A percentile compares a stretch with the other conserved stretches of the same genome.
These are phyloP conservation scores for Xylariomycetidae sp. DNA, from an alignment of 2,329 filamentous ascomycete species.

Conservation along the genomic window DNA sequence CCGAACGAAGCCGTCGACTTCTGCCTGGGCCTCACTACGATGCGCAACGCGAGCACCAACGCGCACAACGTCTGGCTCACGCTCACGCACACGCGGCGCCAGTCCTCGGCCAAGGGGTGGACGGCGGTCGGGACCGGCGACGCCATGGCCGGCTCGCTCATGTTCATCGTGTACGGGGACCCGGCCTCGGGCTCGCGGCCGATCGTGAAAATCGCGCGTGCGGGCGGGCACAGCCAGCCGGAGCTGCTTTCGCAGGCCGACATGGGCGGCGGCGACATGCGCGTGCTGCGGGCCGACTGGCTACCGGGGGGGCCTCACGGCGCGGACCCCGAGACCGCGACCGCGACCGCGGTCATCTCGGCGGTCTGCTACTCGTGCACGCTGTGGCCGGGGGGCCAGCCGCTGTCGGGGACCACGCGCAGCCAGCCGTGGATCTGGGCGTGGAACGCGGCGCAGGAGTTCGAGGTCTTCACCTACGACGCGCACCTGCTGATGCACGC, in stretches of 20 bases:
- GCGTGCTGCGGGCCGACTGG: too few species aligned
- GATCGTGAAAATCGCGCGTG: slow-evolving; percentile 7
- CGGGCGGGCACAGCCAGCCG: slow-evolving; percentile 8
- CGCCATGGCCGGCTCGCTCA: slow-evolving; percentile 9
- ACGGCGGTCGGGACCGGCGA: slow-evolving; percentile 8
- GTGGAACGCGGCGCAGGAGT: slow-evolving; percentile 17
- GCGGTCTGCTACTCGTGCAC: slow-evolving; percentile 20
- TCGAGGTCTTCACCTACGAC: slow-evolving; percentile 9
- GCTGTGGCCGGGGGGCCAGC: slow-evolving; percentile 10
- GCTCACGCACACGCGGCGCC: slow-evolving; percentile 3
- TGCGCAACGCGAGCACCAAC: slow-evolving; percentile 4
- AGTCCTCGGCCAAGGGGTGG: slow-evolving; percentile 5
- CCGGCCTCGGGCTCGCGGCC: slow-evolving; percentile 4
- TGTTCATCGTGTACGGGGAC: slow-evolving; percentile 12
- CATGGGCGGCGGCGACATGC: neutral
- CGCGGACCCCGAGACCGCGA: too few species aligned
- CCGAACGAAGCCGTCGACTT: slow-evolving; percentile 5
- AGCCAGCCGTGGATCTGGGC: slow-evolving; percentile 23
- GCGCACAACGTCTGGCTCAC: slow-evolving; percentile 6
- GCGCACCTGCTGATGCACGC: slow-evolving; percentile 5
- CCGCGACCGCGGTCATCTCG: slow-evolving; percentile 10
- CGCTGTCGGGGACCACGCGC: slow-evolving; percentile 9
- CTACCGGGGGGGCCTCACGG: too few species aligned
- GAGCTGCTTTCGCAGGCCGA: neutral
- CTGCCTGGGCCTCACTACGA: slow-evolving; percentile 6